These are phyloP conservation scores for Fistulinella prunicolor DNA, from an alignment of 768 basidiomycete species.

Conservation along the genomic window DNA sequence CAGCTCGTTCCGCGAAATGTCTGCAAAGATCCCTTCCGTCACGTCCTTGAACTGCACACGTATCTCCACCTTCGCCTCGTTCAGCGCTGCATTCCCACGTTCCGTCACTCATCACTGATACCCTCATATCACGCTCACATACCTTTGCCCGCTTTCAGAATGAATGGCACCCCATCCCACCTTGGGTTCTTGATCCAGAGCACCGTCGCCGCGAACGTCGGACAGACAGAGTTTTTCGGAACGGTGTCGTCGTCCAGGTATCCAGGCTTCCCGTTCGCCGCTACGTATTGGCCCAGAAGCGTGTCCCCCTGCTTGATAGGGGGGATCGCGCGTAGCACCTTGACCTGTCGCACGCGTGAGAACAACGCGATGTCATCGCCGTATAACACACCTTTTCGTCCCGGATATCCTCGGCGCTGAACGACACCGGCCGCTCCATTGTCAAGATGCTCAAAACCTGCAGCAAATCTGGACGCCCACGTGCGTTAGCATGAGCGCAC, in stretches of 20 bases:
- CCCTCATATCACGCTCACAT: constrained; percentile 20
- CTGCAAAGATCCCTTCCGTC: constrained; percentile 93
- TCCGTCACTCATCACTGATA: constrained; percentile 12
- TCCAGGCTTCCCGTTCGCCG: constrained; percentile 92
- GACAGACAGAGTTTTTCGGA: constrained; percentile 87
- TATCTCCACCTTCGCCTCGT: constrained; percentile 98
- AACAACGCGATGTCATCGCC: constrained; percentile 2
- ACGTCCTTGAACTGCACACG: constrained; percentile 98
- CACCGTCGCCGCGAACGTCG: constrained; percentile 89
- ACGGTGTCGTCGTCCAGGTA: constrained; percentile 97
- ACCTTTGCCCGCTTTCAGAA: constrained; percentile 98
- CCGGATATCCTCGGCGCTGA: constrained; percentile 94
- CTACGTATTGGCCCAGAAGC: constrained; percentile 92
- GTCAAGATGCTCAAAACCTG: constrained; percentile 94
- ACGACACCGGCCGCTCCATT: constrained; percentile 98
- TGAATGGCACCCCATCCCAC: constrained; percentile 99
- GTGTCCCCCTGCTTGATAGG: constrained; percentile 75
- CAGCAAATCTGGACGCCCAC: constrained; percentile 64
- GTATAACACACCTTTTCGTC: constrained; percentile 82
- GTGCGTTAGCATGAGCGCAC: constrained; percentile 14
- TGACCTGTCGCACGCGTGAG: constrained; percentile 60
- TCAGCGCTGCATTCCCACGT: constrained; percentile 59
- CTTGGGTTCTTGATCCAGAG: constrained; percentile 93
- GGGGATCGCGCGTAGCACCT: constrained; percentile 89
- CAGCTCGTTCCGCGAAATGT: constrained; percentile 94